Percentiles rank a stretch among this genome's conserved stretches.
Evolutionary conservation across 75 land plant species (phyloP).

Genomic region (Picea glauca): DNA sequence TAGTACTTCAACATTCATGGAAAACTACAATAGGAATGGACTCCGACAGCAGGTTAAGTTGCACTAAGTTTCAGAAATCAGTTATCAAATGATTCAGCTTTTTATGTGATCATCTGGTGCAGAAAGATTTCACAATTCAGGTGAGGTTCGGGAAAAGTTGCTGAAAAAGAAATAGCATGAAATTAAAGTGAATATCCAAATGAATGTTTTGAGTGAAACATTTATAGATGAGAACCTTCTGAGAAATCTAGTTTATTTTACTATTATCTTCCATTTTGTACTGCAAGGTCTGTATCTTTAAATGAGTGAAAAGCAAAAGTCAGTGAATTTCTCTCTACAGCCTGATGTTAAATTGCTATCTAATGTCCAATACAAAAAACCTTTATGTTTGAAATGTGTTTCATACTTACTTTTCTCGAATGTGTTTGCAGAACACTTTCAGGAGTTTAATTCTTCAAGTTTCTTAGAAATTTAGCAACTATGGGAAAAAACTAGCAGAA

Average conservation of each 20-base stretch:
- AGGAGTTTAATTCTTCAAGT: not conserved
- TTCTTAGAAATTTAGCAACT: not conserved
- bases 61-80: not conserved
- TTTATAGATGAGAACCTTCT: not conserved
- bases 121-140: not conserved
- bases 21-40: not conserved
- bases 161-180: not conserved
- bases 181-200: not conserved
- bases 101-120: not conserved
- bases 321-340: not conserved
- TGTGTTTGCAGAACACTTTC: not conserved
- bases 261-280: not conserved
- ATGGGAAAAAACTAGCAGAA: no score
- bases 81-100: not conserved
- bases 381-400: not conserved
- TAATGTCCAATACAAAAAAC: not conserved
- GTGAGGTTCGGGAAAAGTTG: not conserved
- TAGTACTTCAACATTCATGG: not conserved
- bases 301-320: not conserved
- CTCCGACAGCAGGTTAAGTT: not conserved
- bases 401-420: not conserved
- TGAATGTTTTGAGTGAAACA: not conserved
- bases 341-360: not conserved
- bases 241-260: not conserved
- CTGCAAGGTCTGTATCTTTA: not conserved